Base-by-base conservation (phyloP, 352 stramenopile species). In the Pythium plurisporium region DNA sequence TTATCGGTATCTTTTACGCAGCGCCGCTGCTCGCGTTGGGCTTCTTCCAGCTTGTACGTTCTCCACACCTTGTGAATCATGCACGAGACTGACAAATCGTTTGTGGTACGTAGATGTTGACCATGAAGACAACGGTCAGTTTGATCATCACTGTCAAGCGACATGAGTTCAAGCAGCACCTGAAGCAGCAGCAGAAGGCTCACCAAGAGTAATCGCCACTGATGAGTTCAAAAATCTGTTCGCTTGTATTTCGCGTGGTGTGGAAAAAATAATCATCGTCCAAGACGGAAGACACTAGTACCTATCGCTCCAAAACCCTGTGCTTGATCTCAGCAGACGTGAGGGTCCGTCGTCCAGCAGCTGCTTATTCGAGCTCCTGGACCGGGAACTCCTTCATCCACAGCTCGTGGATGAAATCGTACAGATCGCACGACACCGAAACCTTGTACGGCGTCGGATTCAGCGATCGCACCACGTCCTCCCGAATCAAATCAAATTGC, bases 401-500 rank as follows among this genome's bases (percentile, higher is more conserved):
- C 33, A 99, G 74, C 55, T 98, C 73, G 71, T 99, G 97, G 50
- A 99, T 93, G 54, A 98, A 99, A 38, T 96, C 81, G 68, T 91
- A 94, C 65, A 92, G 66, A 25, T 87, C 76, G 44, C 74, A 79
- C 49, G 79, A 90, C n/a, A 94, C 84, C 29, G 68, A 99, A 44
- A 97, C 88, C 70, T 97, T 97, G 79, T 97, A 97, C 22, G 90
- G 91, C 37, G 94, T 98, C 29, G 97, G 95, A 73, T 99, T 99
- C 12, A 98, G 65, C 66, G 91, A 90, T 29, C 96, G 86, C 49
- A 98, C 82, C 19, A 98, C 82, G 62, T 99, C 95, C 42, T 97
- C 83, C 45, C 97, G 90, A 50, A 98, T 89, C 20, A 97, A 45
- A 43, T 91, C 72, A 53, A 99, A 88, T 65, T 99, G 93, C 59